Evolutionary conservation across 2,329 filamentous ascomycete genomes (phyloP).

Genomic region (Dichotomopilus funicola): DNA sequence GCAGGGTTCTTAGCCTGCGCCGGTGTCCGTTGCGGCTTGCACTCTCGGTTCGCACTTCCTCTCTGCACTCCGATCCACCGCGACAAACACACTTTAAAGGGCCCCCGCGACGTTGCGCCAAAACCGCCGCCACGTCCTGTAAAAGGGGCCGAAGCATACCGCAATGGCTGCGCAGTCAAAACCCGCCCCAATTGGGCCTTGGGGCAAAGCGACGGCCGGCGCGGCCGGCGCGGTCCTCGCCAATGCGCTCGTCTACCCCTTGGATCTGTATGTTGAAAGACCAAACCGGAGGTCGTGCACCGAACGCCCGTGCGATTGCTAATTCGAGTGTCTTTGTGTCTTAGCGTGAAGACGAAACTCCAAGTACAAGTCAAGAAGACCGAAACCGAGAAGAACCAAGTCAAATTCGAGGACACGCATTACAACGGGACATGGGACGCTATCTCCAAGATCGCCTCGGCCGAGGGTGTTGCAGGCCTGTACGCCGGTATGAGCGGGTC

Average conservation of each 20-base stretch:
- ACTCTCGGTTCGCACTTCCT: not conserved
- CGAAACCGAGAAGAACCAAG: slow-evolving; percentile 36
- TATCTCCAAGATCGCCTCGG: slow-evolving; percentile 71
- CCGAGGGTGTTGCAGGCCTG: slow-evolving; percentile 73
- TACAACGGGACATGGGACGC: slow-evolving; percentile 87
- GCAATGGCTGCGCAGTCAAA: slow-evolving; percentile 55
- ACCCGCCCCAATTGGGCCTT: slow-evolving; percentile 69
- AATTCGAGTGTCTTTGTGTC: not conserved
- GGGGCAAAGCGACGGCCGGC: slow-evolving; percentile 88
- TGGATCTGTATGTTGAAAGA: slow-evolving; percentile 72
- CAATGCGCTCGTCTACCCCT: slow-evolving; percentile 90
- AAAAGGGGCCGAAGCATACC: slow-evolving; percentile 7
- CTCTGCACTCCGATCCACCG: not conserved
- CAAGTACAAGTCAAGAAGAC: slow-evolving; percentile 81
- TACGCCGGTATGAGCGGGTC: slow-evolving; percentile 86
- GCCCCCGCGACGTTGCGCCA: not conserved
- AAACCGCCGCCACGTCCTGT: not conserved
- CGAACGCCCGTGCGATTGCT: not conserved
- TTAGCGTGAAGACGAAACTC: slow-evolving; percentile 87
- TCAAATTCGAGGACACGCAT: slow-evolving; percentile 50
- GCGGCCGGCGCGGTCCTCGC: slow-evolving; percentile 89
- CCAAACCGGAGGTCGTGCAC: not conserved
- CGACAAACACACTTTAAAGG: not conserved
- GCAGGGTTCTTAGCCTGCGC: not conserved
- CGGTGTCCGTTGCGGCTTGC: not conserved